Evolutionary conservation across 2,329 filamentous ascomycete species (phyloP), one percentile per base, ranked within the genome.

Genomic region (Colletotrichum chlorophyti): DNA sequence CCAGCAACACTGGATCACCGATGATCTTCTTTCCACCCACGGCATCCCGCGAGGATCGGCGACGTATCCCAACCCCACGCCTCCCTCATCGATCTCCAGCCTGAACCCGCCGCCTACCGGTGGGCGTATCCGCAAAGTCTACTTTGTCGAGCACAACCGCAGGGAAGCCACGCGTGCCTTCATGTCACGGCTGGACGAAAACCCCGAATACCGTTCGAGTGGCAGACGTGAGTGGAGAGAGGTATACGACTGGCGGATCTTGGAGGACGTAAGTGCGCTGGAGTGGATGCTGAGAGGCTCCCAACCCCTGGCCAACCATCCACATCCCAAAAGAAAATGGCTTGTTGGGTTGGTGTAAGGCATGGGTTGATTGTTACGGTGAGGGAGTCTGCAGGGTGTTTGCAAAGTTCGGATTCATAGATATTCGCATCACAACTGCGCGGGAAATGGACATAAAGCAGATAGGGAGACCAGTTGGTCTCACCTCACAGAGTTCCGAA

Each of bases 221-320:
- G 70, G 70, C 5, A 62, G 64, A 24, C 66, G 72, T 6, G 70
- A 72, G 9, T 76, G 72, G 69, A 72, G 80, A 2, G 69, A 70
- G 6, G 70, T 81, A 2, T 79, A 79, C 50, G 79, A 83, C 62
- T 83, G 79, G 79, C 71, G 76, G 5, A 65, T 81, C 5, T 57
- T 83, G 42, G 69, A 73, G 27, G 70, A 75, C 17, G 64, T 83
- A 9, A 70, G 69, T 3, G 73, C 73, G 29, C 55, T 71, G 38
- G 79, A 83, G 52, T 69, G 71, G 38, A 66, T 29, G 11, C 41
- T 45, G 17, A 61, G 10, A 42, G 60, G 58, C n/a, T 46, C 32
- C 12, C 34, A 37, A 10, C 37, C 51, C 12, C 15, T 21, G 26
- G 17, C 32, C 3, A n/a, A 46, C 23, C 31, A 45, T 10, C 26